These are phyloP conservation scores for Pelargonium citronellum DNA, from an alignment of 441 rosid species.

Conservation along the genomic window DNA sequence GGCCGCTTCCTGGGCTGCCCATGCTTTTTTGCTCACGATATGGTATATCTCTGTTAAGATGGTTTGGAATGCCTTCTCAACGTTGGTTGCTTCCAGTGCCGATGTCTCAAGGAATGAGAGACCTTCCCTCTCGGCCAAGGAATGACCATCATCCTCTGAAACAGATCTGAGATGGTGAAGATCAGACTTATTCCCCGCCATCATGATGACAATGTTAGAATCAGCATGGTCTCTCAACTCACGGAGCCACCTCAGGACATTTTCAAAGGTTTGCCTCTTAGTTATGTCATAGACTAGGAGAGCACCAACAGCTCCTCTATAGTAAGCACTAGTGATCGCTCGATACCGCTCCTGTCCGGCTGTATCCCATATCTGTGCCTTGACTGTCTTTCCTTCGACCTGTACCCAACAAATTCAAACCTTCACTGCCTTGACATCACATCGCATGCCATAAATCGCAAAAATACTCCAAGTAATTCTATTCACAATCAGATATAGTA, in stretches of 20 bases:
- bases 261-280: slow-evolving; percentile 87
- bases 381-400: slow-evolving; percentile 90
- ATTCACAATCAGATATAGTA: too few species aligned
- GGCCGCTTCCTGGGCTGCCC: slow-evolving; percentile 85
- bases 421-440: background rate
- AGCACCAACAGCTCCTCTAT: slow-evolving; percentile 95
- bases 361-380: slow-evolving; percentile 98
- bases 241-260: slow-evolving; percentile 78
- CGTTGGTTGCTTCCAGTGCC: slow-evolving; percentile 72
- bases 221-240: slow-evolving; percentile 91
- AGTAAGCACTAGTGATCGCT: slow-evolving; percentile 92
- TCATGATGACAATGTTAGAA: slow-evolving; percentile 91
- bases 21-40: slow-evolving; percentile 83
- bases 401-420: slow-evolving; percentile 20
- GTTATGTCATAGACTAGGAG: slow-evolving; percentile 90
- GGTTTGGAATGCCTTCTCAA: slow-evolving; percentile 86
- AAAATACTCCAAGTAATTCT: background rate
- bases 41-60: slow-evolving; percentile 75
- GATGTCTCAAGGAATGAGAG: slow-evolving; percentile 90
- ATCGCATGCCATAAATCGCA: background rate
- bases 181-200: slow-evolving; percentile 91
- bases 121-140: slow-evolving; percentile 77
- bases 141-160: slow-evolving; percentile 58
- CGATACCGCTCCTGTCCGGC: slow-evolving; percentile 95
- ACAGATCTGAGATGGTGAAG: slow-evolving; percentile 83